Conservation (phyloP, 441 rosid genomes). For the Theobroma grandiflorum region DNA sequence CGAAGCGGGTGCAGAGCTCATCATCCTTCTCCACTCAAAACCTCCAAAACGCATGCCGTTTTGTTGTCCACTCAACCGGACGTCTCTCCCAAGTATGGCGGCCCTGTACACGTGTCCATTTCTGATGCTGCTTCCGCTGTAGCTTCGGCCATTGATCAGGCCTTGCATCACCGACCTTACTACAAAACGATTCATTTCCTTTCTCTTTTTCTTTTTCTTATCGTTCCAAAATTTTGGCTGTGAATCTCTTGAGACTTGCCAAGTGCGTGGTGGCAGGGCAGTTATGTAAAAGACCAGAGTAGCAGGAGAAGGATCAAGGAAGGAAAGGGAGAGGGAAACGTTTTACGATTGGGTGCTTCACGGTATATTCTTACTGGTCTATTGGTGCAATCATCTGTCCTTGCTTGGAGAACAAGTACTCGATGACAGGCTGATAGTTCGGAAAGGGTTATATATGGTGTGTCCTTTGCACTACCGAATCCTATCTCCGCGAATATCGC, state of each 20-base stretch:
- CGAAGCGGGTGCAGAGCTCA: conserved; percentile 35
- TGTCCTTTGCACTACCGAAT: background rate
- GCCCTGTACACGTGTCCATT: conserved; percentile 7
- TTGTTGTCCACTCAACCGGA: background rate
- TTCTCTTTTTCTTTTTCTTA: background rate
- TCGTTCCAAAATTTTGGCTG: background rate
- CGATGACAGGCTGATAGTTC: background rate
- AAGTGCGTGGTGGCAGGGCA: background rate
- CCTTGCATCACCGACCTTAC: conserved; percentile 38
- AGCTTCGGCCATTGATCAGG: conserved; percentile 29
- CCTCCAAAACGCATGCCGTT: conserved; percentile 16
- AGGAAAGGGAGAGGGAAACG: no score
- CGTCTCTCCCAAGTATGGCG: conserved; percentile 6
- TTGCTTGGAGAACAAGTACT: background rate
- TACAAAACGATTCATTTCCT: conserved; percentile 38
- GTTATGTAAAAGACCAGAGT: background rate
- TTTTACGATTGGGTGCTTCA: background rate
- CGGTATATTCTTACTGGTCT: background rate
- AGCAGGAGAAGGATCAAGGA: background rate
- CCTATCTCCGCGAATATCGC: background rate
- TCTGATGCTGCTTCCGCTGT: conserved; percentile 7
- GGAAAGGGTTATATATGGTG: background rate
- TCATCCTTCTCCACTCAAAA: conserved; percentile 43
- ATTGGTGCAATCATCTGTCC: background rate
- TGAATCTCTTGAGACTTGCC: background rate